Evolutionary conservation across 768 basidiomycete species (phyloP), one percentile per base, ranked within the genome.

Genomic region (Termitomyces sp.): DNA sequence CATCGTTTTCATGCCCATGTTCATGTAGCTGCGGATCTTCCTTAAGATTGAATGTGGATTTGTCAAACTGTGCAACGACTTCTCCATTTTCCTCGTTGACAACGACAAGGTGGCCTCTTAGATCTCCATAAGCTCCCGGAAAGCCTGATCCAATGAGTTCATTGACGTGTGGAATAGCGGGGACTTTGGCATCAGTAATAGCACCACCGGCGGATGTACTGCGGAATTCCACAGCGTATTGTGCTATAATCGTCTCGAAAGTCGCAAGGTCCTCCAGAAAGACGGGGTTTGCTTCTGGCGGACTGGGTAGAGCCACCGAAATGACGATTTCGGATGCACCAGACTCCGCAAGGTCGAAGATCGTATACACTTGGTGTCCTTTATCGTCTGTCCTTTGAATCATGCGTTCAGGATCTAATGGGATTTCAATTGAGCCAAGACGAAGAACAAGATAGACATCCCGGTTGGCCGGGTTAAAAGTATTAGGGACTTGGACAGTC

Each of bases 61-160:
- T 75, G 56, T 87, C 86, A 9, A 91, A 75, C 65, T 86, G 82
- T 0, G 87, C 89, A 14, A 92, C 76, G 11, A 91, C 77, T 60
- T 89, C 83, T 2, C 89, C 89, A 44, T 79, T 85, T 41, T 82
- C 78, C 66, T 91, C 82, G 66, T 92, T 83, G 53, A 92, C 79
- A 59, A 90, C 79, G 38, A 91, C 82, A 31, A 91, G 77, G 49
- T 80, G 81, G 5, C 89, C 87, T 27, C 76, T 70, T 34, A 78
- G 70, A 60, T 78, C 76, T 44, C 73, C 62, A 21, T 63, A 56
- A 19, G 37, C 40, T 0, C 57, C 58, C 10, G 61, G 51, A 46
- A 56, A 58, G 12, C 56, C 51, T 45, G 64, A 57, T 55, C 61
- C 62, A 48, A 64, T 49, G 11, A 53, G 23, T 44, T 57, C 45